Conservation (phyloP, 495 filamentous ascomycete genomes). For the Tuber melanosporum region DNA sequence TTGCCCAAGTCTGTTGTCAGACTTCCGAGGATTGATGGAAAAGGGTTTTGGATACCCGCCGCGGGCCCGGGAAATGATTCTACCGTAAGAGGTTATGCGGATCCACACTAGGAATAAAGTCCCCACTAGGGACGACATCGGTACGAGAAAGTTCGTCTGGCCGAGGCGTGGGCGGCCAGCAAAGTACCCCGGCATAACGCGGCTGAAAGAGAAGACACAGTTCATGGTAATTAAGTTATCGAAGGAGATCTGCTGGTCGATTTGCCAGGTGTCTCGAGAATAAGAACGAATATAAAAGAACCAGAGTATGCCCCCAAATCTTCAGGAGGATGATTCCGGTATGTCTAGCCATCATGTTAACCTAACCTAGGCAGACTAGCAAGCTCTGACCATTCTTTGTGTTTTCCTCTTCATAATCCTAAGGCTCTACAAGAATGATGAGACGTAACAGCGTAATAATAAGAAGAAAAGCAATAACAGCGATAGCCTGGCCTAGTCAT, state of each 20-base stretch:
- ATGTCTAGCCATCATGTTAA: slow-evolving; percentile 24
- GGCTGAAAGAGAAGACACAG: slow-evolving; percentile 58
- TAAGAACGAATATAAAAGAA: slow-evolving; percentile 68
- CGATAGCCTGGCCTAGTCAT: background rate
- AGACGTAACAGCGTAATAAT: no score
- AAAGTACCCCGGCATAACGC: slow-evolving; percentile 57
- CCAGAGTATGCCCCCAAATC: slow-evolving; percentile 67
- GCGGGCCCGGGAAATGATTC: slow-evolving; percentile 58
- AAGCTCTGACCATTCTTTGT: no score
- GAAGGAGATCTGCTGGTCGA: slow-evolving; percentile 53
- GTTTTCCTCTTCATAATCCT: no score
- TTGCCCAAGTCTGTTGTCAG: slow-evolving; percentile 59
- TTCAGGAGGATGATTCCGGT: slow-evolving; percentile 45
- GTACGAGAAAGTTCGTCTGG: slow-evolving; percentile 57
- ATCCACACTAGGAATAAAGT: slow-evolving; percentile 59
- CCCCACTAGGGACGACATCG: slow-evolving; percentile 50
- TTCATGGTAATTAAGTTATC: slow-evolving; percentile 69
- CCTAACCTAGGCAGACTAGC: background rate
- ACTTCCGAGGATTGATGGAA: slow-evolving; percentile 55
- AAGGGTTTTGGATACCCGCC: slow-evolving; percentile 63
- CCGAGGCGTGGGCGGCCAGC: slow-evolving; percentile 57
- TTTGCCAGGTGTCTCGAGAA: slow-evolving; percentile 51
- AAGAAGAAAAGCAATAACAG: no score
- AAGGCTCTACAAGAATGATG: no score
- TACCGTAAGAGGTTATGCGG: slow-evolving; percentile 48